Evolutionary conservation across 805 yeast genomes (phyloP).

Genomic region (Monosporozyma unispora): DNA sequence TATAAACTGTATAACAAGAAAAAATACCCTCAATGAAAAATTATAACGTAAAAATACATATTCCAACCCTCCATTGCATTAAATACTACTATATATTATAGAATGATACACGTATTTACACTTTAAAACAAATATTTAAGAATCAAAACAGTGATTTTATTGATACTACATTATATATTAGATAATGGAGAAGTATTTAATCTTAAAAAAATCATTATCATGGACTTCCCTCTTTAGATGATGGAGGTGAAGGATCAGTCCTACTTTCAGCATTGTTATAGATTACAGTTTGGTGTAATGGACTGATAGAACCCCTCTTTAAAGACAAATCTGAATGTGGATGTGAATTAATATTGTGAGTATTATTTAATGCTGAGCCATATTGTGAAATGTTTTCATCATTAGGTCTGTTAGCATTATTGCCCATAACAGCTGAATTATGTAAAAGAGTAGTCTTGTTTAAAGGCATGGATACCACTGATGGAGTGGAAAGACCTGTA

Average conservation of each 20-base stretch:
- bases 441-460: background rate
- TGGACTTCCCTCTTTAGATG: background rate
- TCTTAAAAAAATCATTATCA: background rate
- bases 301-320: background rate
- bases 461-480: background rate
- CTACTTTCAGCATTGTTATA: background rate
- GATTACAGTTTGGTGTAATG: background rate
- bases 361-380: background rate
- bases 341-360: background rate
- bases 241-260: background rate
- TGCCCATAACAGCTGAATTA: background rate
- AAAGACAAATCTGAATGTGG: background rate
- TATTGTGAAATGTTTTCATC: background rate
- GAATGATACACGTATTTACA: background rate
- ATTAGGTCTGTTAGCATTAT: background rate
- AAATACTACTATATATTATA: background rate
- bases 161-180: background rate
- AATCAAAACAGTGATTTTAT: background rate
- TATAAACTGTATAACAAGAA: conserved; percentile 26
- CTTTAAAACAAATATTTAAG: background rate
- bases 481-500: background rate
- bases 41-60: background rate
- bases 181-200: too few relatives aligned
- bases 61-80: background rate
- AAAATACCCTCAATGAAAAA: background rate